Percentiles rank a stretch among this genome's conserved stretches.
phyloP scores from a whole-genome alignment of 1,139 yeast species.

The Nakaseomyces bracarensis region DNA sequence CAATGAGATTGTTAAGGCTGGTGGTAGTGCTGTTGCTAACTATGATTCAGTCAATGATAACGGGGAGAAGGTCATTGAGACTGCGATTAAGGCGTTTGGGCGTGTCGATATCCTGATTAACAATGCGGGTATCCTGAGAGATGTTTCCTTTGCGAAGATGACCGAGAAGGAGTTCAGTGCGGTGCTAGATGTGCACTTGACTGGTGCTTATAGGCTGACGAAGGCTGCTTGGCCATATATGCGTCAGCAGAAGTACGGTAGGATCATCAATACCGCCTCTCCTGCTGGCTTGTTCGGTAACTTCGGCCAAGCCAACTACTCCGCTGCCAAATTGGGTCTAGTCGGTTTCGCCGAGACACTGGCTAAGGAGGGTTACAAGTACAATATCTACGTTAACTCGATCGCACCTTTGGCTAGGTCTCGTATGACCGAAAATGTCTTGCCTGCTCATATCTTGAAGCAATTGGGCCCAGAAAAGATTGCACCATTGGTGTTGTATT shows the following conservation, averaged over 20 bases:
- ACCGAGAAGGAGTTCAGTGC: slow-evolving; percentile 67
- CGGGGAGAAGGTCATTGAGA: slow-evolving; percentile 77
- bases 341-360: slow-evolving; percentile 90
- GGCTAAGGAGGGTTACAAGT: slow-evolving; percentile 85
- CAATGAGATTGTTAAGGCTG: slow-evolving; percentile 59
- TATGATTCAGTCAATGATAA: slow-evolving; percentile 80
- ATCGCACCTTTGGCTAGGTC: slow-evolving; percentile 95
- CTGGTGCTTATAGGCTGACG: slow-evolving; percentile 80
- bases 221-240: slow-evolving; percentile 91
- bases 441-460: slow-evolving; percentile 79
- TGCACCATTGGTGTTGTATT: slow-evolving; percentile 79
- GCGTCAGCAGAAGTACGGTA: slow-evolving; percentile 76
- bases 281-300: slow-evolving; percentile 97
- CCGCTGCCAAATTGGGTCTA: slow-evolving; percentile 86
- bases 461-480: slow-evolving; percentile 79
- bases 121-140: slow-evolving; percentile 90
- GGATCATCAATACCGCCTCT: slow-evolving; percentile 85
- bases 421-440: slow-evolving; percentile 86
- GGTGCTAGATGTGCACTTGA: slow-evolving; percentile 79
- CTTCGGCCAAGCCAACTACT: slow-evolving; percentile 93
- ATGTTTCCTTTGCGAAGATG: slow-evolving; percentile 65
- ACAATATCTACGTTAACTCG: slow-evolving; percentile 75
- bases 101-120: slow-evolving; percentile 83
- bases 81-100: slow-evolving; percentile 83
- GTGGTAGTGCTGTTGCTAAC: slow-evolving; percentile 89